These are phyloP conservation scores for Trichoderma pleuroti DNA, from an alignment of 2,329 filamentous ascomycete genomes.

Conservation along the genomic window DNA sequence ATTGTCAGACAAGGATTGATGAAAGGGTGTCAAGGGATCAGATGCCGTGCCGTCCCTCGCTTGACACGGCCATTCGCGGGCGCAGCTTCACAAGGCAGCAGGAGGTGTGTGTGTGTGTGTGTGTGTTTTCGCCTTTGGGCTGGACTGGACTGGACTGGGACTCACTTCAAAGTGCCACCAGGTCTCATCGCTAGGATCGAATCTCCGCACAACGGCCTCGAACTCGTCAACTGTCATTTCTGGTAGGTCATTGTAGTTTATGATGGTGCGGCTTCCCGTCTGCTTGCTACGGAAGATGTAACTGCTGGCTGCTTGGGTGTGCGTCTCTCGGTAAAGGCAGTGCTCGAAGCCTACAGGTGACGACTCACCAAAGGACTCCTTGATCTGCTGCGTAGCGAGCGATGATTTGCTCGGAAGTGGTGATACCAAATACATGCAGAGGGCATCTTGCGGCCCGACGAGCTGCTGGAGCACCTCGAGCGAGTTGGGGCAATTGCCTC, in stretches of 20 bases:
- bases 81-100: not conserved
- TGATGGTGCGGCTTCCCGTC: constrained; percentile 63
- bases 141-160: not conserved
- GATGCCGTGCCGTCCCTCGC: not conserved
- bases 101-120: not conserved
- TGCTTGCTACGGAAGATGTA: constrained; percentile 63
- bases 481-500: constrained; percentile 70
- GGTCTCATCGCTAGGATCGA: constrained; percentile 36
- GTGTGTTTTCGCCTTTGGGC: too few species aligned
- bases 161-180: constrained; percentile 74
- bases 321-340: constrained; percentile 57
- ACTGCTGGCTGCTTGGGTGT: constrained; percentile 59
- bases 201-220: constrained; percentile 36
- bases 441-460: constrained; percentile 29
- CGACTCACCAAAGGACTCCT: constrained; percentile 48
- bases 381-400: constrained; percentile 49
- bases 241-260: constrained; percentile 64
- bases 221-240: constrained; percentile 68
- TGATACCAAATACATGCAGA: constrained; percentile 45
- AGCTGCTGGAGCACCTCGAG: constrained; percentile 68
- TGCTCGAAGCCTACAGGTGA: constrained; percentile 46
- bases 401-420: constrained; percentile 54
- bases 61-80: constrained; percentile 3
- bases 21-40: not conserved
- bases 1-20: constrained; percentile 9